Base-by-base conservation (phyloP, 192 early-diverging fungal species). In the Coemansia sp. region DNA sequence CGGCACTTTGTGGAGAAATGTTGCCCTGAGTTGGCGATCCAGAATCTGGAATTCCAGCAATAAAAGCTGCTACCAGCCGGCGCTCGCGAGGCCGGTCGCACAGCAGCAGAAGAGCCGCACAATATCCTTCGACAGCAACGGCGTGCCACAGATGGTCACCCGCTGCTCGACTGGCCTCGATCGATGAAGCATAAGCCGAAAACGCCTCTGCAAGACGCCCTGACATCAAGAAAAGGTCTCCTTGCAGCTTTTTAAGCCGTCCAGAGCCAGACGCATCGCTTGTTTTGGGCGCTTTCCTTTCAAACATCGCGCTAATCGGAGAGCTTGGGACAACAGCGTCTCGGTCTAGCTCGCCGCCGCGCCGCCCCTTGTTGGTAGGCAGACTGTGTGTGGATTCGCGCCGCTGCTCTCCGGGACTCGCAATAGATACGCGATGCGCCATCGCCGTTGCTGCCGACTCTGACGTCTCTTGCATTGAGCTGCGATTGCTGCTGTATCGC, bases 81-180 rank as follows among this genome's bases (percentile, higher is more conserved):
- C 69, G 67, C 51, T 69, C 77, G 34, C 60, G 48, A 5, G 10
- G 34, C n/a, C 71, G 67, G 36, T 63, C 66, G 49, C 76, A 71
- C 52, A 80, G 56, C 51, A 63, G 67, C 48, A 80, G 45, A 25
- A 84, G 74, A 31, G 83, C 75, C 1, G 83, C 75, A 45, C 74
- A 81, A 40, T 77, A 81, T 1, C 77, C 83, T 32, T 84, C 83
- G n/a, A 74, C 38, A 12, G 77, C 83, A 38, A 73, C 68, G 0
- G 83, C 78, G 29, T 80, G 75, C 77, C 83, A 84, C 69, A 84
- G 51, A 20, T 71, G 48, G 62, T 84, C 83, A 60, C 52, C 63
- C 17, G 68, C 59, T 33, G 69, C 60, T 29, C 48, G 49, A 30
- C 71, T 68, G 5, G 67, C 67, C 52, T 77, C 70, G 17, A 73